Conservation (phyloP, 208 protist genomes). For the Leishmania turanica region DNA sequence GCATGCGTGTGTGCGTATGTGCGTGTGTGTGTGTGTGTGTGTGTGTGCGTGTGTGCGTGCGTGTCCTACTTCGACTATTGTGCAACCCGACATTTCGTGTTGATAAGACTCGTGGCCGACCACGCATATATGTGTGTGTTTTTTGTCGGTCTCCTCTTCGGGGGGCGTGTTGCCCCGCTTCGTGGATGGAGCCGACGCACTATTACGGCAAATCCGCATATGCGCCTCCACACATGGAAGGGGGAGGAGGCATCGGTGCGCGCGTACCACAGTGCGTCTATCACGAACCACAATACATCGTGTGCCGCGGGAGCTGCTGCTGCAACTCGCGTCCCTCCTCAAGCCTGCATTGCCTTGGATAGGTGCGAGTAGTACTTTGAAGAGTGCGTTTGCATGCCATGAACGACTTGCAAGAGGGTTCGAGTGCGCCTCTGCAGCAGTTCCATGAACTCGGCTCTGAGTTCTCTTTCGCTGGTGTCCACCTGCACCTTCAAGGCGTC, state of each 20-base stretch:
- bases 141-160: neutral
- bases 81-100: too few relatives aligned
- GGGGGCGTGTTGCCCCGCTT: neutral
- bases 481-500: slow-evolving; percentile 28
- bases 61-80: neutral
- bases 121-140: neutral
- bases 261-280: neutral
- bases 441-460: slow-evolving; percentile 9
- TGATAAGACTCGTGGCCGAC: too few relatives aligned
- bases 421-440: slow-evolving; percentile 43
- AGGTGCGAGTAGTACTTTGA: slow-evolving; percentile 44
- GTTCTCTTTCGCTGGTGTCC: slow-evolving; percentile 37
- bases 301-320: neutral
- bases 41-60: neutral
- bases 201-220: neutral
- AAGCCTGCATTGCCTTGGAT: slow-evolving; percentile 12
- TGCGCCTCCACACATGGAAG: neutral
- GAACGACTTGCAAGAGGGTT: slow-evolving; percentile 32
- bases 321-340: neutral
- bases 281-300: neutral
- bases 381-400: slow-evolving; percentile 24
- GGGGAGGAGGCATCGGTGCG: neutral
- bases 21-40: neutral
- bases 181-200: neutral
- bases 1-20: too few relatives aligned